Conservation (phyloP, 2,329 filamentous ascomycete genomes). For the Didymella glomerata region DNA sequence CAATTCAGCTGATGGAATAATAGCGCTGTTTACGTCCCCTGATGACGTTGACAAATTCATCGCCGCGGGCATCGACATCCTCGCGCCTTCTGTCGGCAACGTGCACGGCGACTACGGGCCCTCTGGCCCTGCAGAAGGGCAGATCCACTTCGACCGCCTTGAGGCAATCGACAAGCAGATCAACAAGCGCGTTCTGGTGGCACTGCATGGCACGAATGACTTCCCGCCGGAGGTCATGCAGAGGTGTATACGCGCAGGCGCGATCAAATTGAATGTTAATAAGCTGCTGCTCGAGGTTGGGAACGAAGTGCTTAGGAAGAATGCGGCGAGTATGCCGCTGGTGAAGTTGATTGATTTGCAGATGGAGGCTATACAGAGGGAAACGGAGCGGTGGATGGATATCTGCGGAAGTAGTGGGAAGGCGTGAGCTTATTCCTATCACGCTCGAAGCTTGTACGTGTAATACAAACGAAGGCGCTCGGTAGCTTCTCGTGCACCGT, state of each 20-base stretch:
- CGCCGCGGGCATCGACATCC: conserved; percentile 72
- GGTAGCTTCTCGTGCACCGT: no score
- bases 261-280: conserved; percentile 68
- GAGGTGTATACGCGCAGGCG: conserved; percentile 61
- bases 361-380: conserved; percentile 54
- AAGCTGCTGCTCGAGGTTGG: conserved; percentile 60
- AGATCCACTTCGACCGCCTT: conserved; percentile 46
- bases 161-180: conserved; percentile 42
- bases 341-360: conserved; percentile 57
- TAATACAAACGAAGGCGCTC: no score
- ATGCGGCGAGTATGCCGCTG: conserved; percentile 45
- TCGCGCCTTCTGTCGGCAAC: conserved; percentile 78
- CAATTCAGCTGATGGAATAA: not conserved
- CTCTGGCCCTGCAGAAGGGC: conserved; percentile 55
- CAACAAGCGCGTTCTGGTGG: conserved; percentile 57
- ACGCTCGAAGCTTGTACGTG: no score
- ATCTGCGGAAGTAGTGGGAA: conserved; percentile 58
- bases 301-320: conserved; percentile 53
- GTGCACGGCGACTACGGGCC: conserved; percentile 77
- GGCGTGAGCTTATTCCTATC: conserved; percentile 44
- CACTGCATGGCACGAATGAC: conserved; percentile 66
- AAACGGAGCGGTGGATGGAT: conserved; percentile 61
- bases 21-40: conserved; percentile 67
- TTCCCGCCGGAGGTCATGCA: conserved; percentile 61
- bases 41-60: conserved; percentile 75